A percentile compares a stretch with the other conserved stretches of the same genome.
Evolutionary conservation across 495 filamentous ascomycete genomes (phyloP).

Genomic region (Penicillium argentinense): DNA sequence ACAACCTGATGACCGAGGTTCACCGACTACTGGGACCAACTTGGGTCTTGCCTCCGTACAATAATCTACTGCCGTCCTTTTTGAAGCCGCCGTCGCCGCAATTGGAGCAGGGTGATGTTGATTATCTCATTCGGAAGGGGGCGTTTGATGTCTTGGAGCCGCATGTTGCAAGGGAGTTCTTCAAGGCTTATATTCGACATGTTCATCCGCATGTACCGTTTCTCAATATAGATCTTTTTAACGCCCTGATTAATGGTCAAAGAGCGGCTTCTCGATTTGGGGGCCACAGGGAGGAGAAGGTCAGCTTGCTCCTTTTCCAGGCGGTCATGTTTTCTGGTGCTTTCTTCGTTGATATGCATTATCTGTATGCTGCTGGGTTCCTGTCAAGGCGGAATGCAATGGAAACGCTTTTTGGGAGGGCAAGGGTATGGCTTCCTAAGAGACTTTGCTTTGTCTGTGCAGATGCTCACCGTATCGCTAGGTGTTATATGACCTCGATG

Average conservation of each 20-base stretch:
- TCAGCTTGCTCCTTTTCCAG: constrained; percentile 69
- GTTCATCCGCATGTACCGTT: constrained; percentile 78
- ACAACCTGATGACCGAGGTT: constrained; percentile 10
- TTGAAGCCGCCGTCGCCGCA: constrained; percentile 2
- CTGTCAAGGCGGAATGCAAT: constrained; percentile 8
- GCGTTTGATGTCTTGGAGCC: constrained; percentile 4
- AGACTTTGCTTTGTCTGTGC: no score
- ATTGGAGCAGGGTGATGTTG: constrained; percentile 4
- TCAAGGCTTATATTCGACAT: constrained; percentile 17
- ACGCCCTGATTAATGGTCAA: constrained; percentile 56
- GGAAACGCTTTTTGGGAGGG: constrained; percentile 8
- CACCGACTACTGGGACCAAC: constrained; percentile 14
- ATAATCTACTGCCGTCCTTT: constrained; percentile 5
- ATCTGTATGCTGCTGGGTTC: constrained; percentile 62
- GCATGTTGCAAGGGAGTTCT: constrained; percentile 2
- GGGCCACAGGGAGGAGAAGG: constrained; percentile 44
- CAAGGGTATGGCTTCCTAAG: constrained; percentile 1
- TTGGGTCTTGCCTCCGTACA: constrained; percentile 8
- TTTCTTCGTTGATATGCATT: constrained; percentile 64
- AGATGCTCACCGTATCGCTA: no score
- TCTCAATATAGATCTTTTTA: constrained; percentile 63
- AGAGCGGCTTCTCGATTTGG: no score
- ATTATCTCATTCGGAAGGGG: constrained; percentile 8
- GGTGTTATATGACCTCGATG: constrained; percentile 14
- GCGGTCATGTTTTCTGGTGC: constrained; percentile 70